These are phyloP conservation scores for Flagelloscypha sp. DNA, from an alignment of 768 basidiomycete species.

Conservation along the genomic window DNA sequence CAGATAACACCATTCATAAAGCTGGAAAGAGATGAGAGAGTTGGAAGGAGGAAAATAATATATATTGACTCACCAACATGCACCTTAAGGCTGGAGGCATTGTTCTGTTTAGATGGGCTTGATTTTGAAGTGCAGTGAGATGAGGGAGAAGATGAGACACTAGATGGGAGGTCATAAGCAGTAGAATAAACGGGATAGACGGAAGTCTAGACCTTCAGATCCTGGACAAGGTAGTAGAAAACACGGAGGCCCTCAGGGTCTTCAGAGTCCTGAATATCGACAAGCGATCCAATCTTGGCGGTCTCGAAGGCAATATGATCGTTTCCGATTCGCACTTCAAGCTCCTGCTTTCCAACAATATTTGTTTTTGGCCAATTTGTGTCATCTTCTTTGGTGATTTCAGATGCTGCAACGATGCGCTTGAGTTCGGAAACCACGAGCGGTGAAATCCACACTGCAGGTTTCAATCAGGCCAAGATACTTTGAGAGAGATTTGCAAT, in stretches of 20 bases:
- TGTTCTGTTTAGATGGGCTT: constrained; percentile 91
- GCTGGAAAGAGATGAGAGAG: not conserved
- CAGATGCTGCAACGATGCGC: constrained; percentile 85
- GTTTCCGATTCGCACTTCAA: constrained; percentile 89
- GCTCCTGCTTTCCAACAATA: constrained; percentile 96
- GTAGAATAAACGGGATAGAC: not conserved
- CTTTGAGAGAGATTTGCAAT: not conserved
- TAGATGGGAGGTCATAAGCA: constrained; percentile 21
- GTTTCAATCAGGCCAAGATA: no score
- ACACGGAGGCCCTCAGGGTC: constrained; percentile 96
- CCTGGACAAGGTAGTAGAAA: constrained; percentile 98
- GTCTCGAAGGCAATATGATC: constrained; percentile 99
- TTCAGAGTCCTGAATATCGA: constrained; percentile 94
- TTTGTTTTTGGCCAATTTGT: constrained; percentile 98
- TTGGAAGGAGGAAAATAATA: not conserved
- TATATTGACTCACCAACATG: not conserved
- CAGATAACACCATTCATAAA: no score
- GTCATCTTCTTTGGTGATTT: constrained; percentile 98
- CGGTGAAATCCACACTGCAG: constrained; percentile 87
- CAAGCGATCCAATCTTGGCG: constrained; percentile 93
- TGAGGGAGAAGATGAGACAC: constrained; percentile 98
- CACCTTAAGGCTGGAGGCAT: no score
- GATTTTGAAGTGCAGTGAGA: constrained; percentile 99
- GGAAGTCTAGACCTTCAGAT: constrained; percentile 67
- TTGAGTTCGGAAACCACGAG: constrained; percentile 92